These are phyloP conservation scores for Talaromyces albobiverticillius DNA, from an alignment of 2,329 filamentous ascomycete genomes.

Conservation along the genomic window DNA sequence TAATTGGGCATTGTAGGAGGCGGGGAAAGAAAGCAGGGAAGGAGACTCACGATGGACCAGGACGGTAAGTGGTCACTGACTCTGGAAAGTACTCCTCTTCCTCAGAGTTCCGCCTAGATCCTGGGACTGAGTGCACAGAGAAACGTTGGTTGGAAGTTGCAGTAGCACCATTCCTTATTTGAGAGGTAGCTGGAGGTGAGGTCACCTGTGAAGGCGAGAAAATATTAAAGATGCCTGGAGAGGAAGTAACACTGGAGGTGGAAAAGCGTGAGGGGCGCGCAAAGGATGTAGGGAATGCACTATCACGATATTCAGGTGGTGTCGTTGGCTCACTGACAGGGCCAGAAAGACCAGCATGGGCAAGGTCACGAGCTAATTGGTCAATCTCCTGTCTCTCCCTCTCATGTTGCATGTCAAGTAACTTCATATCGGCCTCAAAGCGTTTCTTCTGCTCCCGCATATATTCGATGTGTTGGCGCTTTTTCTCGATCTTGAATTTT, in stretches of 20 bases:
- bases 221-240: conserved; percentile 71
- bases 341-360: conserved; percentile 57
- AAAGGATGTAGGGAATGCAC: conserved; percentile 74
- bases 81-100: conserved; percentile 77
- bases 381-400: conserved; percentile 80
- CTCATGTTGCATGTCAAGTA: conserved; percentile 80
- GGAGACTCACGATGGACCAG: conserved; percentile 72
- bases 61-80: conserved; percentile 60
- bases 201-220: conserved; percentile 73
- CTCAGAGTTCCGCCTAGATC: conserved; percentile 83
- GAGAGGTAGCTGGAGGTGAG: conserved; percentile 68
- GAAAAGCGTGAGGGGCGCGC: conserved; percentile 86
- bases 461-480: conserved; percentile 87
- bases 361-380: conserved; percentile 77
- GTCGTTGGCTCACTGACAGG: conserved; percentile 95
- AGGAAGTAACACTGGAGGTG: conserved; percentile 79
- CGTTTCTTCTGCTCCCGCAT: conserved; percentile 83
- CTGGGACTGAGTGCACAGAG: conserved; percentile 81
- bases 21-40: neutral
- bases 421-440: conserved; percentile 89
- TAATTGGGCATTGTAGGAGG: neutral
- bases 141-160: conserved; percentile 57
- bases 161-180: conserved; percentile 39
- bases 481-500: conserved; percentile 75
- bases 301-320: conserved; percentile 86